Evolutionary conservation across 1,139 yeast species (phyloP).

Genomic region (Kluyveromyces sp.): DNA sequence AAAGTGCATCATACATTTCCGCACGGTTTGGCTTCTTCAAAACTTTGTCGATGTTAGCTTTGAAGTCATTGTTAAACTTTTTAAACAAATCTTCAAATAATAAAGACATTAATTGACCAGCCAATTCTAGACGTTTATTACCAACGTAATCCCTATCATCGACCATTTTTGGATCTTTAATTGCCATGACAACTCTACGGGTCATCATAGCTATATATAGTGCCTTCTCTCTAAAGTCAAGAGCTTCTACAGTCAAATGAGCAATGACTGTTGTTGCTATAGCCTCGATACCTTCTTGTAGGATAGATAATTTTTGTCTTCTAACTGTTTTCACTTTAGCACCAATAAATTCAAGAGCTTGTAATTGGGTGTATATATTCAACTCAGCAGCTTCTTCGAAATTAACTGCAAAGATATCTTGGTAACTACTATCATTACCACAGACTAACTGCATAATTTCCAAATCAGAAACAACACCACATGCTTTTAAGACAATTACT

Average conservation of each 20-base stretch:
- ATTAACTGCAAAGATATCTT: constrained; percentile 84
- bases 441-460: constrained; percentile 92
- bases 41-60: constrained; percentile 88
- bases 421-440: constrained; percentile 81
- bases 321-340: constrained; percentile 86
- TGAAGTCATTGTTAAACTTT: constrained; percentile 89
- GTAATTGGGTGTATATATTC: constrained; percentile 85
- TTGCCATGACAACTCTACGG: constrained; percentile 89
- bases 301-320: constrained; percentile 70
- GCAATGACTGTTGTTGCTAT: constrained; percentile 95
- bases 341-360: constrained; percentile 88
- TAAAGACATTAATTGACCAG: constrained; percentile 93
- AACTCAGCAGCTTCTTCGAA: constrained; percentile 89
- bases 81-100: constrained; percentile 94
- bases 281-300: constrained; percentile 97
- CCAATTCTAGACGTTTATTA: constrained; percentile 91
- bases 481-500: constrained; percentile 87
- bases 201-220: constrained; percentile 94
- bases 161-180: constrained; percentile 89
- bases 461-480: constrained; percentile 86
- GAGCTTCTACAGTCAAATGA: constrained; percentile 76
- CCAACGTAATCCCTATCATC: constrained; percentile 99
- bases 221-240: constrained; percentile 91
- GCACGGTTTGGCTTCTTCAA: constrained; percentile 91
- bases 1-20: constrained; percentile 86